Evolutionary conservation across 1,284 basidiomycete genomes (phyloP).

Genomic region (Tilletia walkeri): DNA sequence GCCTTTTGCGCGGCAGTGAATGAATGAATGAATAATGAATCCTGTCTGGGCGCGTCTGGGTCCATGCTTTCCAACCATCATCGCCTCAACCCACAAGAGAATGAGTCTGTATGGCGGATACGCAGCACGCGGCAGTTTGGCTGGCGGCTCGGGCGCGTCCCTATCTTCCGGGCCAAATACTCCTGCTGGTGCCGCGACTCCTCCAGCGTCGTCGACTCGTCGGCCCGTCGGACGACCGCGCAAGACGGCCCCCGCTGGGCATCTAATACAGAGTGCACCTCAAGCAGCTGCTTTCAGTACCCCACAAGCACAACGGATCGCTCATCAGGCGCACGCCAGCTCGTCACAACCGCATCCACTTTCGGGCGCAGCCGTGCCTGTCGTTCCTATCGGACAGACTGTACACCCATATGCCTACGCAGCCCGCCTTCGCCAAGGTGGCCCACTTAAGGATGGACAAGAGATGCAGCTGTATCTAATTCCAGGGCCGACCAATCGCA

Average conservation of each 20-base stretch:
- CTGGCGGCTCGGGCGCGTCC: neutral
- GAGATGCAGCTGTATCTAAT: conserved; percentile 28
- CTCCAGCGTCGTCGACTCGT: neutral
- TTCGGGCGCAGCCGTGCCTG: too few species aligned
- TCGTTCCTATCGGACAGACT: neutral
- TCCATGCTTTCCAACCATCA: neutral
- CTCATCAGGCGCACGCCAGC: neutral
- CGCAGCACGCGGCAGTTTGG: neutral
- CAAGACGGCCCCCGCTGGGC: conserved; percentile 12
- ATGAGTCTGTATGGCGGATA: neutral
- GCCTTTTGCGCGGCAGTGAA: too few species aligned
- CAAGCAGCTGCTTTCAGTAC: conserved; percentile 14
- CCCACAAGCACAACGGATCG: neutral
- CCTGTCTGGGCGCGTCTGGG: too few species aligned
- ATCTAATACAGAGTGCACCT: neutral
- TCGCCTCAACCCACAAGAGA: neutral
- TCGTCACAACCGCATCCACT: neutral
- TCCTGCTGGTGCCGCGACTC: neutral
- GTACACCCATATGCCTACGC: conserved; percentile 4
- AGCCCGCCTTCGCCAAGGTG: neutral
- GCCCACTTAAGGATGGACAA: conserved; percentile 1
- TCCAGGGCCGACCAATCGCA: conserved; percentile 45
- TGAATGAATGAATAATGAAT: too few species aligned
- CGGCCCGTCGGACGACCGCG: conserved; percentile 15
- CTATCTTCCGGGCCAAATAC: neutral